Conservation (phyloP, 257 asterid genomes). For the Coffea eugenioides region DNA sequence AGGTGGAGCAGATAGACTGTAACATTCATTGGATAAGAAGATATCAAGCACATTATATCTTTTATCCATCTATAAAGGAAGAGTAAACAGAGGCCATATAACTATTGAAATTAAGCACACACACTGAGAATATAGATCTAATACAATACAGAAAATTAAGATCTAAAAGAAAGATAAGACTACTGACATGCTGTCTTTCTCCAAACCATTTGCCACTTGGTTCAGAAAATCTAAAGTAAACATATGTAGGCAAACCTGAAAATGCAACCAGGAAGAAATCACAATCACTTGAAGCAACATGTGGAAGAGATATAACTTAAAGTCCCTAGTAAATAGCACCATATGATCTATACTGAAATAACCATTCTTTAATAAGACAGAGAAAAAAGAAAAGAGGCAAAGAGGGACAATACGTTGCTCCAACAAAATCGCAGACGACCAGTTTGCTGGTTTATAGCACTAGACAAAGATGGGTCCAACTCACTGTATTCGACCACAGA, state of each 20-base stretch:
- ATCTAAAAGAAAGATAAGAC: conserved; percentile 1
- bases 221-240: conserved; percentile 86
- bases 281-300: background rate
- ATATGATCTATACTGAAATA: background rate
- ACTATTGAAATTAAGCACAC: background rate
- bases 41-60: background rate
- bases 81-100: background rate
- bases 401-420: conserved; percentile 69
- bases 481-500: conserved; percentile 95
- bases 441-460: conserved; percentile 76
- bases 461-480: conserved; percentile 72
- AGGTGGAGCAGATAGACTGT: conserved; percentile 1
- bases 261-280: conserved; percentile 1
- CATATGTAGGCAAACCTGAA: conserved; percentile 98
- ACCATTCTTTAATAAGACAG: conserved; percentile 6
- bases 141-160: background rate
- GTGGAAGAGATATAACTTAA: background rate
- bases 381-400: conserved; percentile 4
- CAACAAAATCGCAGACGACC: conserved; percentile 96
- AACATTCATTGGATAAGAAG: background rate
- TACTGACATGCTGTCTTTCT: conserved; percentile 94
- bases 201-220: conserved; percentile 94
- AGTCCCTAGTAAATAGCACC: background rate
- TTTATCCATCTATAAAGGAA: background rate
- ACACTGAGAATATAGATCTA: background rate